Evolutionary conservation across 2,329 filamentous ascomycete species (phyloP), one percentile per base, ranked within the genome.

Genomic region (Penicillium sp.): DNA sequence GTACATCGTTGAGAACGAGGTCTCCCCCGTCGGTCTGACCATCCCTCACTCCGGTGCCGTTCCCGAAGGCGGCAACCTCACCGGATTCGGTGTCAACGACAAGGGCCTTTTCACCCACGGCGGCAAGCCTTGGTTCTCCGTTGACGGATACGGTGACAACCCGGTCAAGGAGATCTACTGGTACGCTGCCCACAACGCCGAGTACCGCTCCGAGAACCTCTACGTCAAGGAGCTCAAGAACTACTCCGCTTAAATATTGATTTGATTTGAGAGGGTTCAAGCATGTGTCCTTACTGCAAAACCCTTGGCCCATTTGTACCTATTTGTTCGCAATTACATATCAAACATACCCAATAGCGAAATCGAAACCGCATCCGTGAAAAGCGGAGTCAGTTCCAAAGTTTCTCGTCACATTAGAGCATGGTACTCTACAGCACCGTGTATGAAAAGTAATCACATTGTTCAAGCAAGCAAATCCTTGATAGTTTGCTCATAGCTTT

Each of bases 401-500:
- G 4, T 22, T 46, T 39, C 40, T n/a, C 5, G 8, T 24, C 27
- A 13, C 31, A 38, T 11, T 4, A 14, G 1, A 18, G 18, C 18
- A 18, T 18, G 18, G 18, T 18, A 18, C 18, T 18, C 18, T 18
- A 18, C 18, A 18, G 18, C 18, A 18, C 18, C 18, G 18, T 18
- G 18, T 18, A 18, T 18, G 18, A 18, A 6, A 27, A 27, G 31
- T 14, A 11, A 34, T 34, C 13, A 34, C 10, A 34, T 36, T 5
- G 2, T 13, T 49, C 38, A 55, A n/a, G 36, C 34, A 40, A 54
- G 32, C 40, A 69, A 40, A 3, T 32, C 46, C 24, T 46, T 43
- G 16, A 71, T 61, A 3, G 68, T 72, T 2, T 57, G 64, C 53
- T 79, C 77, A 57, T 75, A 80, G 13, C 63, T 70, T 49, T 78